phyloP scores from a whole-genome alignment of 2,329 filamentous ascomycete species.

The Fusarium sp. region DNA sequence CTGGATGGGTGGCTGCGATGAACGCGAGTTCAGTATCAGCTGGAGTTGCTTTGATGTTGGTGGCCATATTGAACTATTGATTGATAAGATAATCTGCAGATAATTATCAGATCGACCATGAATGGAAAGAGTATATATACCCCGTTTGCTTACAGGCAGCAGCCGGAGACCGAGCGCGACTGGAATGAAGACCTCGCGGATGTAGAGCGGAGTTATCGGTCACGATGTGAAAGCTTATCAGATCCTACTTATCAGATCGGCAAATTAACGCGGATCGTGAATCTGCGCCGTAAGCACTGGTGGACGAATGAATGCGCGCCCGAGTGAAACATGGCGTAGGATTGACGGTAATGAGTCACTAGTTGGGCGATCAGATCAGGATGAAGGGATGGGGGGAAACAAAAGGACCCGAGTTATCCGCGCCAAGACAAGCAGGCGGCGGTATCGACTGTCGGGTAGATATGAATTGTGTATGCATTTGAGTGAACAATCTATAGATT shows the following conservation, averaged over 20 bases:
- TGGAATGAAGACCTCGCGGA: not conserved
- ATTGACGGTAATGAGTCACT: not conserved
- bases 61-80: not conserved
- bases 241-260: conserved; percentile 27
- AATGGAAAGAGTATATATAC: not conserved
- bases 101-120: not conserved
- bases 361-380: not conserved
- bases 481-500: not conserved
- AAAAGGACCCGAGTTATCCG: conserved; percentile 9
- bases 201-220: conserved; percentile 31
- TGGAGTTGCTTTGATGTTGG: not conserved
- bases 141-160: not conserved
- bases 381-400: not conserved
- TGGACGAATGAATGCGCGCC: not conserved
- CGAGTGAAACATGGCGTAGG: not conserved
- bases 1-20: not conserved
- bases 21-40: conserved; percentile 4
- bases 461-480: too few species aligned
- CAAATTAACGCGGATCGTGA: not conserved
- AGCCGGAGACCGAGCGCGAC: not conserved
- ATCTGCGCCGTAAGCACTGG: not conserved
- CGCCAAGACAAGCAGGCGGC: not conserved
- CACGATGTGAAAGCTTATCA: conserved; percentile 6
- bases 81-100: not conserved
- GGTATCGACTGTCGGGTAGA: too few species aligned